Conservation (phyloP, 331 rosid genomes). For the Cydonia oblonga region DNA sequence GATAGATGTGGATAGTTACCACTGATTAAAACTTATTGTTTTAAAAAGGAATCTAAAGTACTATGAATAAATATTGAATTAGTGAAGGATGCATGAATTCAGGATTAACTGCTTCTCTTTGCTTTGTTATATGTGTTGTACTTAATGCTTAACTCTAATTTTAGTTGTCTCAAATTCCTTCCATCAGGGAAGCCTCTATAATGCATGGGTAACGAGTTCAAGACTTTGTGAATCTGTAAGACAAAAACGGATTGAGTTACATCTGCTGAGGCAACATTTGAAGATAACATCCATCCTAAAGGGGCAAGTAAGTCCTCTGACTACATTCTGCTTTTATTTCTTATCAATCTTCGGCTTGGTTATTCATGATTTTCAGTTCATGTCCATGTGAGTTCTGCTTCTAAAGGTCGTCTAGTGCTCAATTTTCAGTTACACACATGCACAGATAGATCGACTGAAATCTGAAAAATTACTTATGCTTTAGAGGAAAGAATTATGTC, state of each 20-base stretch:
- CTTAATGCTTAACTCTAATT: not conserved
- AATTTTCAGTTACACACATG: not conserved
- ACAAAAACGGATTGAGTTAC: conserved; percentile 72
- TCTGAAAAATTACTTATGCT: not conserved
- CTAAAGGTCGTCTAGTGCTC: not conserved
- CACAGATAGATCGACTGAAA: not conserved
- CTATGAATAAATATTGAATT: not conserved
- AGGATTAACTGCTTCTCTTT: not conserved
- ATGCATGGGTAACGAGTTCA: conserved; percentile 62
- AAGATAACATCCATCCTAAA: conserved; percentile 67
- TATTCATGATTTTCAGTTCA: not conserved
- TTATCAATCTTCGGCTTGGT: not conserved
- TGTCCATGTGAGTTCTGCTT: not conserved
- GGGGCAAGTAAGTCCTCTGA: conserved; percentile 61
- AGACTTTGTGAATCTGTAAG: conserved; percentile 72
- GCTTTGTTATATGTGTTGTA: not conserved
- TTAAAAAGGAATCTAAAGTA: not conserved
- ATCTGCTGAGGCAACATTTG: conserved; percentile 47
- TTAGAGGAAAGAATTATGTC: not conserved
- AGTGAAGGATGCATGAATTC: not conserved
- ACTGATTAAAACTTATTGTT: not conserved
- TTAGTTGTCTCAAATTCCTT: conserved; percentile 11
- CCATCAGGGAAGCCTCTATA: conserved; percentile 62
- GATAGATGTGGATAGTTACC: not conserved
- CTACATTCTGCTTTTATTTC: not conserved